These are phyloP conservation scores for Nicotiana sylvestris DNA, from an alignment of 257 asterid species.

Conservation along the genomic window DNA sequence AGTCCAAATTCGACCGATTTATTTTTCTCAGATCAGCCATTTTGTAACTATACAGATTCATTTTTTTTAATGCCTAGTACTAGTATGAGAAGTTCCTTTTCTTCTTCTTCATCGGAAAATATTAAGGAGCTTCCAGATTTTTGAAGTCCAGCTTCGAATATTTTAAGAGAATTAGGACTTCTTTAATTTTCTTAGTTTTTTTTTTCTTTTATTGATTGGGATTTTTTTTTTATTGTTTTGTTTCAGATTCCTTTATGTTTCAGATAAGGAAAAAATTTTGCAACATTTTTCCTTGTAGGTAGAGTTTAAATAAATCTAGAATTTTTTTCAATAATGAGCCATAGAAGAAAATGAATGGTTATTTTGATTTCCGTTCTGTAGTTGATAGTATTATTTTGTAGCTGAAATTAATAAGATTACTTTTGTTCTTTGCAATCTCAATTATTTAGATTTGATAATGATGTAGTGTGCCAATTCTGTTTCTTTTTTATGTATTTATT, in stretches of 20 bases:
- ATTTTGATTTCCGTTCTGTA: not conserved
- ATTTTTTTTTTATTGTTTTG: not conserved
- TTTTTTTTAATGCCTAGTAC: slow-evolving; percentile 21
- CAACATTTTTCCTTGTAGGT: not conserved
- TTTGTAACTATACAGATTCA: slow-evolving; percentile 15
- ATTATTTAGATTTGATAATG: not conserved
- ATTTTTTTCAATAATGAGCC: not conserved
- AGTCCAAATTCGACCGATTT: slow-evolving; percentile 18
- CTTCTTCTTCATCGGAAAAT: slow-evolving; percentile 24
- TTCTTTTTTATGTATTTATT: not conserved
- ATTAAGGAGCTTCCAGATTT: slow-evolving; percentile 27
- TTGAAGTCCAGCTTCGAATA: not conserved
- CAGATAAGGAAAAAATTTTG: not conserved
- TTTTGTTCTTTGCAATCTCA: not conserved
- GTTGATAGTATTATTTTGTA: not conserved
- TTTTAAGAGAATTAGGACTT: not conserved
- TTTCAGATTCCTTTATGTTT: not conserved
- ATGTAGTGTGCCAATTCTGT: not conserved
- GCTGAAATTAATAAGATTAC: not conserved
- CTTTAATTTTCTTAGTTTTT: not conserved
- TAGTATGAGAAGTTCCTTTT: slow-evolving; percentile 20
- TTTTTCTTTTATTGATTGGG: not conserved
- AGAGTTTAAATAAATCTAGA: not conserved
- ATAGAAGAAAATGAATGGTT: not conserved
- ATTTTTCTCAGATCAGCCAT: slow-evolving; percentile 9